Conservation (phyloP, 805 yeast species). For the Suhomyces sp. region DNA sequence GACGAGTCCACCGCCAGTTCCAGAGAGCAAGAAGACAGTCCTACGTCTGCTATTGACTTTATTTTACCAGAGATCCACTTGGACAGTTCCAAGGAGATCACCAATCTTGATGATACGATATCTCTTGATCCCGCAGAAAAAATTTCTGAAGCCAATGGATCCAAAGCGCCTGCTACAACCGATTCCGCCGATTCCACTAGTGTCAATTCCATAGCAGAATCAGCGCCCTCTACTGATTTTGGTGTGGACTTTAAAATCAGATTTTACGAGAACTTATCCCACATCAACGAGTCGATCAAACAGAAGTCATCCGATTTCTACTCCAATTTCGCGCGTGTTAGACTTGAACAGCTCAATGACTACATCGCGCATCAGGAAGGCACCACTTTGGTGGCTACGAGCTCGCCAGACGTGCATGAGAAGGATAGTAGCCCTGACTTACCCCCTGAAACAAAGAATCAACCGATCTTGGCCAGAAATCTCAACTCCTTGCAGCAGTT, state of each 20-base stretch:
- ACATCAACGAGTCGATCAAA: slow-evolving; percentile 17
- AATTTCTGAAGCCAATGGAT: no score
- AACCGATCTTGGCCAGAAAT: not conserved
- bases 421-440: not conserved
- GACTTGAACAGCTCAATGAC: slow-evolving; percentile 13
- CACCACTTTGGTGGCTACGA: not conserved
- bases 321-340: slow-evolving; percentile 15
- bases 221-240: not conserved
- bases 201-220: not conserved
- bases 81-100: not conserved
- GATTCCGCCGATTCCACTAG: not conserved
- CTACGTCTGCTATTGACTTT: slow-evolving; percentile 4
- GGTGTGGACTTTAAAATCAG: slow-evolving; percentile 10
- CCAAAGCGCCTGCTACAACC: not conserved
- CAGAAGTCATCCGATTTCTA: slow-evolving; percentile 20
- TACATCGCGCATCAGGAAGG: slow-evolving; percentile 5
- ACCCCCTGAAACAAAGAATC: not conserved
- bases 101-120: slow-evolving; percentile 3
- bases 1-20: slow-evolving; percentile 26
- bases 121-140: not conserved
- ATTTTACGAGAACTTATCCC: slow-evolving; percentile 19
- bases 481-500: slow-evolving; percentile 5
- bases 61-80: not conserved
- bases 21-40: not conserved
- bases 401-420: not conserved